Evolutionary conservation across 2,329 filamentous ascomycete genomes (phyloP).

Genomic region (Neospermospora avenae): DNA sequence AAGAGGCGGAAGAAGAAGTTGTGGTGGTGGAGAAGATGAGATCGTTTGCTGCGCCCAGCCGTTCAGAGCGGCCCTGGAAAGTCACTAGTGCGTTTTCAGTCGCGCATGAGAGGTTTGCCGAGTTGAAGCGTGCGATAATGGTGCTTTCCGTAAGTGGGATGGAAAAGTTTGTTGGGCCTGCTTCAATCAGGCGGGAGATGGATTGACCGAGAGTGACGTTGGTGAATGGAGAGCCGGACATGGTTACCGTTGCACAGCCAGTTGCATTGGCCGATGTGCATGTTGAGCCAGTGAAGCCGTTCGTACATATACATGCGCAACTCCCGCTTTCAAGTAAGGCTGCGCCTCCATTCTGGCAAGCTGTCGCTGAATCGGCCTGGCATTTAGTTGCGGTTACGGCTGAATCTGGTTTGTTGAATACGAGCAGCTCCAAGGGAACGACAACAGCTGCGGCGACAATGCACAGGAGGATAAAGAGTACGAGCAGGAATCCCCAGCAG

Average conservation of each 20-base stretch:
- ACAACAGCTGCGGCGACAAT: conserved; percentile 79
- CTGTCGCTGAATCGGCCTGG: conserved; percentile 59
- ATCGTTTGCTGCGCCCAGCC: conserved; percentile 19
- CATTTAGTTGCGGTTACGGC: conserved; percentile 43
- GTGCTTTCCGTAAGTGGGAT: conserved; percentile 68
- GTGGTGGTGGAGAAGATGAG: conserved; percentile 19
- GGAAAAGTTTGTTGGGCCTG: conserved; percentile 65
- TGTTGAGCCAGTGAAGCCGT: conserved; percentile 71
- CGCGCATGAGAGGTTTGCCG: conserved; percentile 72
- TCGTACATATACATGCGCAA: conserved; percentile 85
- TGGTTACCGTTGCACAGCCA: conserved; percentile 52
- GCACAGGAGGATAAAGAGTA: conserved; percentile 62
- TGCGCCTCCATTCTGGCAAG: conserved; percentile 68
- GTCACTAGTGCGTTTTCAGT: conserved; percentile 85
- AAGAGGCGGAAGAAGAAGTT: conserved; percentile 8
- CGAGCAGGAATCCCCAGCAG: conserved; percentile 69
- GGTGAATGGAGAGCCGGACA: conserved; percentile 37
- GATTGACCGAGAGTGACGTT: conserved; percentile 80
- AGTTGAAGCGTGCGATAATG: conserved; percentile 74
- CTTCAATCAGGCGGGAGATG: conserved; percentile 69
- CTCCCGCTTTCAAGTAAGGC: conserved; percentile 64
- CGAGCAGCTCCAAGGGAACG: conserved; percentile 66
- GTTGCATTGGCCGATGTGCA: conserved; percentile 51
- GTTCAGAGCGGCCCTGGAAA: conserved; percentile 57
- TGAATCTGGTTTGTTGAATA: conserved; percentile 50